Base-by-base conservation (phyloP, 2,329 filamentous ascomycete genomes). In the Lasiodiplodia citricola region DNA sequence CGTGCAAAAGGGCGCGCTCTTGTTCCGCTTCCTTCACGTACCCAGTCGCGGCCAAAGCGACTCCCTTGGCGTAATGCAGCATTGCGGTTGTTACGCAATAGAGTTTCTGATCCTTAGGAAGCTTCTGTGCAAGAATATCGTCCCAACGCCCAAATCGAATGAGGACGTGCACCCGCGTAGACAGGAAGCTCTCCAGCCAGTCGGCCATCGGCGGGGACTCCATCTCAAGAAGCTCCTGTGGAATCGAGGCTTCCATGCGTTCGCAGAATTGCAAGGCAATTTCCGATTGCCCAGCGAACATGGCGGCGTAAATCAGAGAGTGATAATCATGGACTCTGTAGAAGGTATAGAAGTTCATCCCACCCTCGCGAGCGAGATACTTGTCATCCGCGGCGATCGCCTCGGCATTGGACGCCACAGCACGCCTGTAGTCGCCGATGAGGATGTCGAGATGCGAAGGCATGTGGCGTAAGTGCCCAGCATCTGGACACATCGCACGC, bases 241-340 rank as follows among this genome's bases (percentile, higher is more conserved):
- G 31, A 35, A 35, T 35, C 2, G 31, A 35, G 6, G 31, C 31
- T 35, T 35, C 31, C 8, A 35, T 35, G 31, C 31, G 31, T 35
- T 35, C 31, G 31, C 31, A 35, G 8, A 35, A 35, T 35, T 35
- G 8, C 31, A 35, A 35, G 2, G 91, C 90, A 13, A 90, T 81
- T 25, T 80, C 76, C 1, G 84, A 90, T 75, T 91, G 87, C 0
- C 89, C 92, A 0, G 90, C 87, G 72, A 94, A 91, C 91, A 94
- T 92, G 68, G 91, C 91, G 0, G 90, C 89, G 75, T 94, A 94
- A 60, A 94, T 86, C 2, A 88, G 85, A 71, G 92, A 93, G 74
- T 94, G 92, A 73, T 90, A 90, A 74, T 94, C 84, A 75, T 95
- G 92, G 62, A 87, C 86, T 16, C 92, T 87, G 76, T 94, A 95